Conservation (phyloP, 345 rosid genomes). For the Diplotaxis tenuifolia region DNA sequence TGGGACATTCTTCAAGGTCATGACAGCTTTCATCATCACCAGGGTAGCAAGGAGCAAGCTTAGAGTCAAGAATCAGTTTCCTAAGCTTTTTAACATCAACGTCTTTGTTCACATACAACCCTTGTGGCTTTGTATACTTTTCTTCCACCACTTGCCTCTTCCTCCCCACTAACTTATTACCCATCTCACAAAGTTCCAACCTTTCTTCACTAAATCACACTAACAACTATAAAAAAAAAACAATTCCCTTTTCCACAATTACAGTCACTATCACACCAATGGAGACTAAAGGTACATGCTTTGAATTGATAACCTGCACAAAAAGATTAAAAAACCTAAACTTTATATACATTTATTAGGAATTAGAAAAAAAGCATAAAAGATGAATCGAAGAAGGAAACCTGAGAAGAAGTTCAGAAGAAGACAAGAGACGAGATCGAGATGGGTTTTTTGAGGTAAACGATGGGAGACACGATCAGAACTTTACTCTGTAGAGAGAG, state of each 20-base stretch:
- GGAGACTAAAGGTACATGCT: slow-evolving; percentile 13
- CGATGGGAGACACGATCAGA: slow-evolving; percentile 53
- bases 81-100: slow-evolving; percentile 92
- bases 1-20: slow-evolving; percentile 96
- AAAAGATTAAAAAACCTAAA: slow-evolving; percentile 29
- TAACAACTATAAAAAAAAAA: neutral
- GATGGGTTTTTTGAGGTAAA: slow-evolving; percentile 33
- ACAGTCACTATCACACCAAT: neutral
- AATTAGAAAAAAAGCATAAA: slow-evolving; percentile 2
- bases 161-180: slow-evolving; percentile 82
- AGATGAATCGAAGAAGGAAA: slow-evolving; percentile 32
- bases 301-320: slow-evolving; percentile 26
- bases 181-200: slow-evolving; percentile 50
- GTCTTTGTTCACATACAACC: slow-evolving; percentile 81
- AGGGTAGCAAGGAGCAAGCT: slow-evolving; percentile 97
- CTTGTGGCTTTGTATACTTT: slow-evolving; percentile 87
- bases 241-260: slow-evolving; percentile 5
- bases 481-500: slow-evolving; percentile 43
- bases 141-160: slow-evolving; percentile 89
- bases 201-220: slow-evolving; percentile 1
- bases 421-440: slow-evolving; percentile 40
- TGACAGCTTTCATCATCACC: slow-evolving; percentile 75
- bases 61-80: slow-evolving; percentile 89
- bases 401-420: slow-evolving; percentile 34
- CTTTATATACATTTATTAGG: neutral